Base-by-base conservation (phyloP, 148 eudicot genomes). In the Rheum nobile region DNA sequence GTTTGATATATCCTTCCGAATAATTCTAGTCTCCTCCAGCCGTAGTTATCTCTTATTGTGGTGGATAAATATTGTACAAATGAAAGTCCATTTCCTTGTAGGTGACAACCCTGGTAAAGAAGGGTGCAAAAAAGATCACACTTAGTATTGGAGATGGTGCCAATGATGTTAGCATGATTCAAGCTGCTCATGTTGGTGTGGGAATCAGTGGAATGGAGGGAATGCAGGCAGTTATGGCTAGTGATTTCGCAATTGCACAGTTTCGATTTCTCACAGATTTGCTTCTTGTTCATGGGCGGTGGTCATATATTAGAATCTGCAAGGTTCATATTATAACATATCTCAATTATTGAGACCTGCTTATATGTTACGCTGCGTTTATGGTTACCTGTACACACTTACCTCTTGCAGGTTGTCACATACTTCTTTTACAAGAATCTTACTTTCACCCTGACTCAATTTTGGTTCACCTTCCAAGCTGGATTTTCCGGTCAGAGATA, bases 211-310 rank as follows among this genome's bases (percentile, higher is more conserved):
- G 98, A 46, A 59, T 87, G 80, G 98, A 94, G 86, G 98, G 98
- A 75, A 94, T 94, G 98, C 98, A 94, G 79, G 98, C 98, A 14
- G 98, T 94, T 57, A 91, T 94, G 98, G 98, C 98, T 63, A 91
- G 97, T 79, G 98, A 94, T 85, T 94, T 94, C 77, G 98, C 98
- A 75, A 94, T 94, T 77, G 98, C 96, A 55, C 98, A 94, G 83
- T 94, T 94, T 72, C 92, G 97, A 28, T 94, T 91, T 81, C 88
- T 94, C 26, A 91, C 97, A 19, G 98, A 94, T 75, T 83, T 94
- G 77, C 91, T 94, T 59, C 98, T 94, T 76, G 97, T 94, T 61
- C 98, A 94, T 85, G 98, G 98, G 46, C 86, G 98, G 61, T 94
- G 97, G 98, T 91, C 97, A n/a, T 94, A 94, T 85, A 86, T 88